Percentiles rank a stretch among this genome's conserved stretches.
These are phyloP conservation scores for Leccinum boreale DNA, from an alignment of 768 basidiomycete genomes.

Conservation along the genomic window DNA sequence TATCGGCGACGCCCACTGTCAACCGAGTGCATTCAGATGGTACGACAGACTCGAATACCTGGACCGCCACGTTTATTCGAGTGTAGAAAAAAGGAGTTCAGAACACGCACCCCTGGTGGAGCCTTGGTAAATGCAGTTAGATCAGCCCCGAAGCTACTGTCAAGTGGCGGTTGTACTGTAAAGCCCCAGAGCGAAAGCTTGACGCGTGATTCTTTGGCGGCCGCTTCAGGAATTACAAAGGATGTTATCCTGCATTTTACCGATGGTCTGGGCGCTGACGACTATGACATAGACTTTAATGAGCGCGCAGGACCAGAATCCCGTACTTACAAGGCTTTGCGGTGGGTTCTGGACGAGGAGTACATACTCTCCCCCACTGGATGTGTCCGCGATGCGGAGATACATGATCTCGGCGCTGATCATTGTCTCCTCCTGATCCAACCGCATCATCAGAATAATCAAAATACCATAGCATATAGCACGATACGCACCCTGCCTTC, in stretches of 20 bases:
- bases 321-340: slow-evolving; percentile 52
- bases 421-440: slow-evolving; percentile 62
- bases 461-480: background rate
- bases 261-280: slow-evolving; percentile 44
- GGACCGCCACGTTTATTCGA: slow-evolving; percentile 1
- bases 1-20: slow-evolving; percentile 60
- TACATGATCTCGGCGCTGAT: slow-evolving; percentile 64
- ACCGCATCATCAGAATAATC: slow-evolving; percentile 1
- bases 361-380: slow-evolving; percentile 28
- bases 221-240: slow-evolving; percentile 51
- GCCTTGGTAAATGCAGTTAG: slow-evolving; percentile 66
- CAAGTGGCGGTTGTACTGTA: slow-evolving; percentile 58
- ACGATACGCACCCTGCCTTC: slow-evolving; percentile 58
- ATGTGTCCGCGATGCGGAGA: slow-evolving; percentile 50
- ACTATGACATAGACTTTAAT: slow-evolving; percentile 31
- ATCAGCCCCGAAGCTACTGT: slow-evolving; percentile 61
- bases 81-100: background rate
- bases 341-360: slow-evolving; percentile 57
- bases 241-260: slow-evolving; percentile 70
- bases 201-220: slow-evolving; percentile 76
- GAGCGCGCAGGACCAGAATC: background rate
- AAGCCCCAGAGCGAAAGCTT: slow-evolving; percentile 62
- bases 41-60: slow-evolving; percentile 91
- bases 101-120: slow-evolving; percentile 75
- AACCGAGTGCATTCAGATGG: slow-evolving; percentile 84